phyloP scores from a whole-genome alignment of 306 rosid genomes.

The Biancaea sappan region DNA sequence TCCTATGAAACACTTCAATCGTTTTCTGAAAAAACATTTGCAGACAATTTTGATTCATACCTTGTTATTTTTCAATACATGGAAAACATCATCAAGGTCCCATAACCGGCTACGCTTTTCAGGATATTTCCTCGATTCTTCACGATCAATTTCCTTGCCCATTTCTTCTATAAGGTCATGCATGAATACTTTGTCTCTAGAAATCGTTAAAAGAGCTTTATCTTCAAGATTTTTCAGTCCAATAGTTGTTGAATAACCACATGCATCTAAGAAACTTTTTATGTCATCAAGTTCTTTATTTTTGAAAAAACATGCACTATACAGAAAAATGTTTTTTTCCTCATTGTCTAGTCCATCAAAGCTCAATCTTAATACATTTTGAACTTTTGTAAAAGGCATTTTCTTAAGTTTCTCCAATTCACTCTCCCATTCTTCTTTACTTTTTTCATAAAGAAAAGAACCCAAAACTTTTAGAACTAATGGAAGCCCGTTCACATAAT shows the following conservation, averaged over 20 bases:
- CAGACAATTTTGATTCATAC: neutral
- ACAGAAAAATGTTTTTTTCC: neutral
- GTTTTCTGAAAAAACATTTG: too few relatives aligned
- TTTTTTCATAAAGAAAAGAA: neutral
- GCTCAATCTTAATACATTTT: neutral
- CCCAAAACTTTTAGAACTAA: neutral
- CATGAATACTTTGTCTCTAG: neutral
- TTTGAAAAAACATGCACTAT: neutral
- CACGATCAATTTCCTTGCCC: neutral
- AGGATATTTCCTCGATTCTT: neutral
- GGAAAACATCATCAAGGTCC: neutral
- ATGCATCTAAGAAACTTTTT: neutral
- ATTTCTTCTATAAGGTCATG: neutral
- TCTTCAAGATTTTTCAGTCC: neutral
- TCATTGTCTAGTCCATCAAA: neutral
- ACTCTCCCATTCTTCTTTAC: neutral
- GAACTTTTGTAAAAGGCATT: neutral
- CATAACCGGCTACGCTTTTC: neutral
- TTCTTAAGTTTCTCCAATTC: neutral
- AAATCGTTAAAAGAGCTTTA: neutral
- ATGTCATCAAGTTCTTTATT: neutral
- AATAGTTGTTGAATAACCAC: neutral
- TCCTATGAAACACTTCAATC: too few relatives aligned
- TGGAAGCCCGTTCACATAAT: neutral
- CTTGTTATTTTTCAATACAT: neutral